Percentiles rank a stretch among this genome's conserved stretches.
These are phyloP conservation scores for Eucommia ulmoides DNA, from an alignment of 257 asterid genomes.

Conservation along the genomic window DNA sequence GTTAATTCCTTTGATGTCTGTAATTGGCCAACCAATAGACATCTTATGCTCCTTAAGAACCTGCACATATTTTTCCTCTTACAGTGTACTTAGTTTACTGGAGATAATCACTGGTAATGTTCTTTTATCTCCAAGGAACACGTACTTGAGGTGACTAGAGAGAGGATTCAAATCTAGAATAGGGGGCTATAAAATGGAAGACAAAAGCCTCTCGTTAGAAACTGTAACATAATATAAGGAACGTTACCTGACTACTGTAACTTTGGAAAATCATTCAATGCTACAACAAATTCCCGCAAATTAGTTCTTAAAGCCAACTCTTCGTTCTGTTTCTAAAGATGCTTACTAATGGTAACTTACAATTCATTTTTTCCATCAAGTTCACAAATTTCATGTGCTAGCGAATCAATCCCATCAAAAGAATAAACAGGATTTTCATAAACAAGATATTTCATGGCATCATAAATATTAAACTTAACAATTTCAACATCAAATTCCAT, in stretches of 20 bases:
- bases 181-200: not conserved
- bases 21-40: not conserved
- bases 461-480: conserved; percentile 3
- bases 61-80: not conserved
- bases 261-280: not conserved
- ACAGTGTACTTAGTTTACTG: not conserved
- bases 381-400: not conserved
- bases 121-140: not conserved
- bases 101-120: not conserved
- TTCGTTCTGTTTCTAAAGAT: not conserved
- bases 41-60: not conserved
- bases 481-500: conserved; percentile 1
- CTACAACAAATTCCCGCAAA: not conserved
- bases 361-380: conserved; percentile 1
- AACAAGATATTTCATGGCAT: conserved; percentile 1
- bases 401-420: conserved; percentile 3
- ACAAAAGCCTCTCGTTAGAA: not conserved
- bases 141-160: not conserved
- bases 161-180: not conserved
- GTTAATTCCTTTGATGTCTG: not conserved
- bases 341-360: conserved; percentile 2
- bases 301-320: not conserved
- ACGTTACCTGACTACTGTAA: not conserved
- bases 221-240: not conserved
- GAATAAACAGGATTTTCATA: not conserved